Percentiles rank a stretch among this genome's conserved stretches.
phyloP scores from a whole-genome alignment of 2,329 filamentous ascomycete species.

The Microcyclosporella mali region DNA sequence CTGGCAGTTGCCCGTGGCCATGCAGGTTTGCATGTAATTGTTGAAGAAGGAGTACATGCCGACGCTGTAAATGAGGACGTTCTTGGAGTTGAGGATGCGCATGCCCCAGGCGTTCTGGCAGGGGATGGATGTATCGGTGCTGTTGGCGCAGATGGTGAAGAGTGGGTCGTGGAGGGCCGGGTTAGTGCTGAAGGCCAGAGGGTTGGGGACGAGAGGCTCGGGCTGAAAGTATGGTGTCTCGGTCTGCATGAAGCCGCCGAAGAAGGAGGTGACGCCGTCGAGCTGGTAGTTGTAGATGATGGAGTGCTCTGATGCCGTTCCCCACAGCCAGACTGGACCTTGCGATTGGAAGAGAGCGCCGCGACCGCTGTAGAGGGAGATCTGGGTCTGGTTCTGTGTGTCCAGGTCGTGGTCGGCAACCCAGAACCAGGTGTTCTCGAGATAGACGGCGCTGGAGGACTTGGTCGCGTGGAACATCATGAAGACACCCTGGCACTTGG shows the following conservation, averaged over 20 bases:
- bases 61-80: conserved; percentile 42
- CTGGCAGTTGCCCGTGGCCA: conserved; percentile 46
- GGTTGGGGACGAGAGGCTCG: conserved; percentile 52
- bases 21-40: conserved; percentile 49
- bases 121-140: conserved; percentile 12
- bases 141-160: conserved; percentile 33
- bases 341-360: conserved; percentile 37
- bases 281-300: conserved; percentile 51
- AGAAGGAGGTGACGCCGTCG: conserved; percentile 45
- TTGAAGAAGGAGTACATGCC: conserved; percentile 56
- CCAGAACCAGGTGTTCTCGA: conserved; percentile 53
- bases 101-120: conserved; percentile 44
- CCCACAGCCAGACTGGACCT: conserved; percentile 49
- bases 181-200: conserved; percentile 44
- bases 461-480: conserved; percentile 47
- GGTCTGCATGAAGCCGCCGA: conserved; percentile 47
- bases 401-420: conserved; percentile 49
- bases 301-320: conserved; percentile 50
- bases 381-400: conserved; percentile 34
- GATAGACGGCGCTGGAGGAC: conserved; percentile 61
- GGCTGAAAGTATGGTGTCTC: conserved; percentile 48
- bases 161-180: conserved; percentile 40
- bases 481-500: conserved; percentile 48
- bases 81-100: conserved; percentile 33
- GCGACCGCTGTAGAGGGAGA: conserved; percentile 43